Conservation (phyloP, 768 basidiomycete species). For the Russula olivacea region DNA sequence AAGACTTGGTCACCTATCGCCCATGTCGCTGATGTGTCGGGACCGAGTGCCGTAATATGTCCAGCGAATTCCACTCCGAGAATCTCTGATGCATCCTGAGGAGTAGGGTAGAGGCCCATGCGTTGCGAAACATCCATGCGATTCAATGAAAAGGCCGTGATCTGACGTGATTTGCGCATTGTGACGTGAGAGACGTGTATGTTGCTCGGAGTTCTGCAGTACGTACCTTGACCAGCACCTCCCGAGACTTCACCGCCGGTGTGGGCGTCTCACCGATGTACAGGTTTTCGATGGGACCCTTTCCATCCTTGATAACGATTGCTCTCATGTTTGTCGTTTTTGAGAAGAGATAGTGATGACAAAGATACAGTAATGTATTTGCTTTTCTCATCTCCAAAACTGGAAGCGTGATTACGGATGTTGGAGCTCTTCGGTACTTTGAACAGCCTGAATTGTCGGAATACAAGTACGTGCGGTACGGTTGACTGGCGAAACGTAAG, state of each 20-base stretch:
- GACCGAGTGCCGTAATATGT: conserved; percentile 38
- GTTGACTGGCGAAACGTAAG: not conserved
- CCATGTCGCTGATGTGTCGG: conserved; percentile 32
- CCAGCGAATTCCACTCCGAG: conserved; percentile 91
- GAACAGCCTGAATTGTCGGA: no score
- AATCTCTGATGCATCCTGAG: conserved; percentile 55
- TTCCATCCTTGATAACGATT: conserved; percentile 59
- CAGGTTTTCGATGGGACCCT: conserved; percentile 70
- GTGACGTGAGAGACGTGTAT: not conserved
- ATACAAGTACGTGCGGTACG: not conserved
- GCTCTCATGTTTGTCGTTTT: not conserved
- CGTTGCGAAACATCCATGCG: conserved; percentile 78
- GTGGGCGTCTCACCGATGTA: conserved; percentile 67
- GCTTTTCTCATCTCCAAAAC: not conserved
- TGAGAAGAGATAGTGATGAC: not conserved
- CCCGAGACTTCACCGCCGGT: conserved; percentile 48
- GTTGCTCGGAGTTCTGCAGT: not conserved
- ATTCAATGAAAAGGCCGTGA: conserved; percentile 83
- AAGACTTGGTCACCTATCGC: conserved; percentile 77
- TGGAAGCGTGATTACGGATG: not conserved
- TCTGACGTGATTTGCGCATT: conserved; percentile 34
- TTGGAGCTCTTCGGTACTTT: no score
- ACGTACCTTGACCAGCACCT: conserved; percentile 77
- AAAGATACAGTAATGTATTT: no score
- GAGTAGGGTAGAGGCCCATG: conserved; percentile 68